Evolutionary conservation across 2,329 filamentous ascomycete species (phyloP).

Genomic region (Aspergillus hortae): DNA sequence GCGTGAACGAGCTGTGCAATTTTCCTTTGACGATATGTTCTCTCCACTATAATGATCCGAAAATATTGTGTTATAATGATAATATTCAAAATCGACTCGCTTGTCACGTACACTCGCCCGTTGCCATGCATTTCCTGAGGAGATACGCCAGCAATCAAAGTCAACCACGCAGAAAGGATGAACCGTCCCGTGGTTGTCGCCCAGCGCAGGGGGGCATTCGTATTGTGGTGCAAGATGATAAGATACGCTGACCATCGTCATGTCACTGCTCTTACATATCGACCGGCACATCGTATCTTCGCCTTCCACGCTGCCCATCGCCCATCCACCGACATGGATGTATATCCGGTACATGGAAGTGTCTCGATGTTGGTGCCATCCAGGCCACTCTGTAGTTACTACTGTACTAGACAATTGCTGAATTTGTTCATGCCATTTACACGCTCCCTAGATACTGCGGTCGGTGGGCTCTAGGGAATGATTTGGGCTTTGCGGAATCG

Average conservation of each 20-base stretch:
- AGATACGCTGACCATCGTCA: constrained; percentile 3
- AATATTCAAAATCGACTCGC: too few species aligned
- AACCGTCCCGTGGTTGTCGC: constrained; percentile 2
- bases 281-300: too few species aligned
- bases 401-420: background rate
- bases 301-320: constrained; percentile 10
- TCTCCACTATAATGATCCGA: too few species aligned
- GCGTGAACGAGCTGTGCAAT: background rate
- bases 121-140: too few species aligned
- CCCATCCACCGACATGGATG: constrained; percentile 15
- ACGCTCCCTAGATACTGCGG: background rate
- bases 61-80: too few species aligned
- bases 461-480: constrained; percentile 6
- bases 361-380: background rate
- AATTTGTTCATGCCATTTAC: background rate
- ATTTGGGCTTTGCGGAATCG: constrained; percentile 21
- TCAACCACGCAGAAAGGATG: background rate
- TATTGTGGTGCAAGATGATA: constrained; percentile 21
- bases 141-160: background rate
- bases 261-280: too few species aligned
- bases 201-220: constrained; percentile 9
- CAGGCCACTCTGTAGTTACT: background rate
- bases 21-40: too few species aligned
- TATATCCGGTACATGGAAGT: constrained; percentile 9
- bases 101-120: too few species aligned